phyloP scores from a whole-genome alignment of 2,329 filamentous ascomycete species.

The Cryphonectria radicalis region DNA sequence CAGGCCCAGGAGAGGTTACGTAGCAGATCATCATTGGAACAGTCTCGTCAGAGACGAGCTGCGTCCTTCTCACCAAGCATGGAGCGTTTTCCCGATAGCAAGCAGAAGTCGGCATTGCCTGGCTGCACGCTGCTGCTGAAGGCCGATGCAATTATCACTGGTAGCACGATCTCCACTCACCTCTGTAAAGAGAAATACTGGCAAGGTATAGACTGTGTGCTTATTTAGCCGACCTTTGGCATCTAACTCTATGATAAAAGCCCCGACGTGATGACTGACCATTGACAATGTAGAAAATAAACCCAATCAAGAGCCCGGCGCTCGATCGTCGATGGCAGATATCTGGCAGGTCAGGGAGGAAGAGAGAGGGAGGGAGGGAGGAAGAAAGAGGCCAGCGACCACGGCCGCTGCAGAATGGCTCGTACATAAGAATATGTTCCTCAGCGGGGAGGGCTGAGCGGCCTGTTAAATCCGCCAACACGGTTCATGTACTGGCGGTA shows the following conservation, averaged over 20 bases:
- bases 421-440: neutral
- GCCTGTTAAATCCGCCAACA: conserved; percentile 79
- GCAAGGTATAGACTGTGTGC: neutral
- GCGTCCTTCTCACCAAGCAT: neutral
- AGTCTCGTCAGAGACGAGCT: neutral
- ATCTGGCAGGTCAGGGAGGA: neutral
- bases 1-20: neutral
- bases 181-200: neutral
- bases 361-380: neutral
- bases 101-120: neutral
- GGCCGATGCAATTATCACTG: neutral
- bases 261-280: conserved; percentile 8
- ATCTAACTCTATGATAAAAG: neutral
- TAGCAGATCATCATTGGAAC: neutral
- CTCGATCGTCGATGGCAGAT: neutral
- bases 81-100: neutral
- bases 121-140: neutral
- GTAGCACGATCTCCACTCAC: neutral
- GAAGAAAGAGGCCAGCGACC: neutral
- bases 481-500: conserved; percentile 98
- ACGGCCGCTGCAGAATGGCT: neutral
- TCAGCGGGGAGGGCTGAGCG: conserved; percentile 61
- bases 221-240: conserved; percentile 2
- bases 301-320: too few species aligned
- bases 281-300: neutral